Conservation (phyloP, 2,329 filamentous ascomycete genomes). For the Tolypocladium ophioglossoides region DNA sequence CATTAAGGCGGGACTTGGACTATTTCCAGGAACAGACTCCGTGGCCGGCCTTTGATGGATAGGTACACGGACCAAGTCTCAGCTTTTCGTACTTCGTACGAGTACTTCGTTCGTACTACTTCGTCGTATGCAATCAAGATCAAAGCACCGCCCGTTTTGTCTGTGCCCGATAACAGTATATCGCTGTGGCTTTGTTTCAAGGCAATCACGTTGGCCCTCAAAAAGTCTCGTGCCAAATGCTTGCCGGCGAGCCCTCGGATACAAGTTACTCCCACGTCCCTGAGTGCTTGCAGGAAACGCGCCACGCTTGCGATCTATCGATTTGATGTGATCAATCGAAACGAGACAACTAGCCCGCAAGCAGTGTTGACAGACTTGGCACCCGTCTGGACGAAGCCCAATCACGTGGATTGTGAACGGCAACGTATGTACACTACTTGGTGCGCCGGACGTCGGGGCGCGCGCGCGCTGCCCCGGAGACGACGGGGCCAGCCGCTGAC, state of each 20-base stretch:
- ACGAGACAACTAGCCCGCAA: neutral
- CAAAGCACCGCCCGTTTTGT: neutral
- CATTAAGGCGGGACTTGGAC: neutral
- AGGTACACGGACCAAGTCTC: neutral
- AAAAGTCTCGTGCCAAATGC: neutral
- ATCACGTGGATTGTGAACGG: neutral
- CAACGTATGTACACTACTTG: neutral
- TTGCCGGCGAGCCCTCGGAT: neutral
- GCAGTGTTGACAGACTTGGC: neutral
- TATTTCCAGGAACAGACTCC: neutral
- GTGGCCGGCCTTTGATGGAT: neutral
- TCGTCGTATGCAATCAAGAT: neutral
- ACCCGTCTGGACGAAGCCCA: neutral
- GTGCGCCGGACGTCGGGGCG: neutral
- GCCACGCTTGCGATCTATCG: neutral
- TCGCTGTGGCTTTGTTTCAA: neutral
- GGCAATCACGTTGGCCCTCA: neutral
- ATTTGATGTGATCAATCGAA: neutral
- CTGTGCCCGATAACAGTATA: neutral
- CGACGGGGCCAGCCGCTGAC: neutral
- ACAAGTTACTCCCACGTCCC: too few species aligned
- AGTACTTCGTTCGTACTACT: too few species aligned
- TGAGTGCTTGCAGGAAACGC: neutral
- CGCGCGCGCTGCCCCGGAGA: neutral
- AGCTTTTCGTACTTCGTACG: neutral